A percentile compares a stretch with the other conserved stretches of the same genome.
These are phyloP conservation scores for Gastrolobium bilobum DNA, from an alignment of 306 rosid species.

Conservation along the genomic window DNA sequence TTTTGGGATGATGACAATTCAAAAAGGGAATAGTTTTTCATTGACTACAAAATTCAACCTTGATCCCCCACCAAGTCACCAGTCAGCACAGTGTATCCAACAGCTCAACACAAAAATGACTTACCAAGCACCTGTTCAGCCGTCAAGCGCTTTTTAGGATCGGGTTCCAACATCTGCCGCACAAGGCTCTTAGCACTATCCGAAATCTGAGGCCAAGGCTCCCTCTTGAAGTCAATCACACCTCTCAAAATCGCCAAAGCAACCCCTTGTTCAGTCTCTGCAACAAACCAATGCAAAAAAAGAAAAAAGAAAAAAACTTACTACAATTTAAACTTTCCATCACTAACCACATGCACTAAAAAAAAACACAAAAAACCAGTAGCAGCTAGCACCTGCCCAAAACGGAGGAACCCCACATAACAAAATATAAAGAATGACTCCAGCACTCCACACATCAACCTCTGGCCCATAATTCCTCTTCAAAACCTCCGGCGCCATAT, in stretches of 20 bases:
- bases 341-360: not conserved
- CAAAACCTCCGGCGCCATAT: conserved; percentile 95
- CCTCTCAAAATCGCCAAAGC: conserved; percentile 97
- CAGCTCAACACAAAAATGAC: conserved; percentile 48
- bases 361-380: not conserved
- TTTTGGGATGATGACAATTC: not conserved
- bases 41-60: not conserved
- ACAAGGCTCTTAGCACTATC: conserved; percentile 97
- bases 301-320: conserved; percentile 28
- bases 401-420: conserved; percentile 94
- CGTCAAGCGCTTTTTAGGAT: conserved; percentile 88
- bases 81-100: conserved; percentile 25
- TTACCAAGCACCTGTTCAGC: conserved; percentile 99
- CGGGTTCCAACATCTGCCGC: conserved; percentile 89
- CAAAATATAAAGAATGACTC: conserved; percentile 85
- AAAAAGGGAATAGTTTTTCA: not conserved
- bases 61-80: conserved; percentile 18
- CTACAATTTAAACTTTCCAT: conserved; percentile 1
- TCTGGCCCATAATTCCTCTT: conserved; percentile 85
- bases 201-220: conserved; percentile 99
- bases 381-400: conserved; percentile 75
- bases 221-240: conserved; percentile 96
- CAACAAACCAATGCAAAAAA: conserved; percentile 36
- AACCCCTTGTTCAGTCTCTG: conserved; percentile 95
- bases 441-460: conserved; percentile 91